Evolutionary conservation across 2,329 filamentous ascomycete species (phyloP).

Genomic region (Penicillium frequentans): DNA sequence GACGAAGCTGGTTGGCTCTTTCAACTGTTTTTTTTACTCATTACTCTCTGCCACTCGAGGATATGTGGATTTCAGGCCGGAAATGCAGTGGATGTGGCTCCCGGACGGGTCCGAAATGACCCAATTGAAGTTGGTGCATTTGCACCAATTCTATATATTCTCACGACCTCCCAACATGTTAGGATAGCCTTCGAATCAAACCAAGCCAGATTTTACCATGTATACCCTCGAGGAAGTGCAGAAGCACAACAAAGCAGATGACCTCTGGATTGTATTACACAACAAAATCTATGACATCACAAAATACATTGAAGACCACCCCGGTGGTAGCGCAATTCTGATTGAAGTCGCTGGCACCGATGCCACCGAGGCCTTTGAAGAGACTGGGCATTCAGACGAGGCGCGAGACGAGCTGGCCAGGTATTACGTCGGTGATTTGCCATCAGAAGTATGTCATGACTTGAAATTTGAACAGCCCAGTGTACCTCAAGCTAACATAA

Average conservation of each 20-base stretch:
- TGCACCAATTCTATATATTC: background rate
- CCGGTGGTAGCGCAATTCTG: constrained; percentile 46
- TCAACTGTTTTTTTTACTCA: background rate
- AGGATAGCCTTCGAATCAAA: too few relatives aligned
- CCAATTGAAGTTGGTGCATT: background rate
- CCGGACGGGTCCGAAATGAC: background rate
- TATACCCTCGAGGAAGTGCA: background rate
- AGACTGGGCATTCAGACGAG: constrained; percentile 49
- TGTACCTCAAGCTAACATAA: constrained; percentile 11
- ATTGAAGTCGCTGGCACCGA: constrained; percentile 44
- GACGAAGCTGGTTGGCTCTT: background rate
- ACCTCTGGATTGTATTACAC: constrained; percentile 20
- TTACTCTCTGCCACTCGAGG: background rate
- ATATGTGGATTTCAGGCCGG: background rate
- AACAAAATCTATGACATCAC: constrained; percentile 57
- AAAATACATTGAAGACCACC: constrained; percentile 60
- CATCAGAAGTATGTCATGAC: constrained; percentile 31
- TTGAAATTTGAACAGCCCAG: constrained; percentile 15
- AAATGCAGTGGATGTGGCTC: background rate
- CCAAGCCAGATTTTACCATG: background rate
- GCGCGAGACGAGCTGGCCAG: constrained; percentile 36
- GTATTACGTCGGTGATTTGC: background rate
- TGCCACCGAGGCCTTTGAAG: constrained; percentile 45
- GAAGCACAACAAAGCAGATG: background rate
- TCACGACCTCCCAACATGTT: too few relatives aligned